Percentiles rank a stretch among this genome's conserved stretches.
These are phyloP conservation scores for Colletotrichum neosansevieriae DNA, from an alignment of 2,329 filamentous ascomycete genomes.

Conservation along the genomic window DNA sequence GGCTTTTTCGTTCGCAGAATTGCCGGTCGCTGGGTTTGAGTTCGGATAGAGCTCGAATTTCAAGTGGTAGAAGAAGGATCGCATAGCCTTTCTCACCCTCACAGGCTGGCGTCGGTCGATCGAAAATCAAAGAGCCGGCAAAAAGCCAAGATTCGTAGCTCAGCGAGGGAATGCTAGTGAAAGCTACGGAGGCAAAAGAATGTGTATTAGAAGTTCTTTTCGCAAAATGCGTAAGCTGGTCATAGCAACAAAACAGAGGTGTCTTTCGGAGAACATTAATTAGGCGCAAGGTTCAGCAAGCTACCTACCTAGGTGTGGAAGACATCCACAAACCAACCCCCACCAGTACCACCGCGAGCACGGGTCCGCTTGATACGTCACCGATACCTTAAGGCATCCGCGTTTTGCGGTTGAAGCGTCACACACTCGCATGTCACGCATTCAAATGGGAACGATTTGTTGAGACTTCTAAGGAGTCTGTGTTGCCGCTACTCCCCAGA, in stretches of 20 bases:
- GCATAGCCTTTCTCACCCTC: conserved; percentile 58
- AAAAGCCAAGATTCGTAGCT: too few species aligned
- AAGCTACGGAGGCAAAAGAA: conserved; percentile 42
- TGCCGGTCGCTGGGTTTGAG: conserved; percentile 50
- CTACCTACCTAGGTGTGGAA: not conserved
- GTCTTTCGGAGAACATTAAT: conserved; percentile 14
- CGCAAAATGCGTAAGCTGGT: conserved; percentile 2
- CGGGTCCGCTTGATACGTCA: conserved; percentile 30
- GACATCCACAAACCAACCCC: conserved; percentile 8
- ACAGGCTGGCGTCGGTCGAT: conserved; percentile 10
- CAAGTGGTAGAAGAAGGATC: conserved; percentile 74
- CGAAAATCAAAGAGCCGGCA: not conserved
- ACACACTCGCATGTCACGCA: not conserved
- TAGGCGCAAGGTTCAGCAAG: conserved; percentile 4
- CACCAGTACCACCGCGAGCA: conserved; percentile 6
- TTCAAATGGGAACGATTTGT: too few species aligned
- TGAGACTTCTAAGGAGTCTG: conserved; percentile 37
- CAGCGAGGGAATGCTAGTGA: not conserved
- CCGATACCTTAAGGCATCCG: conserved; percentile 25
- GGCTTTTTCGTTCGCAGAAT: conserved; percentile 15
- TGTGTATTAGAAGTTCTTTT: not conserved
- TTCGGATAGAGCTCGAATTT: conserved; percentile 73
- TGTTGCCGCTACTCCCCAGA: conserved; percentile 33
- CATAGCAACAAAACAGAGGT: conserved; percentile 25
- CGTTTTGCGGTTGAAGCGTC: not conserved